Evolutionary conservation across 257 asterid genomes (phyloP).

Genomic region (Solanum piurae): DNA sequence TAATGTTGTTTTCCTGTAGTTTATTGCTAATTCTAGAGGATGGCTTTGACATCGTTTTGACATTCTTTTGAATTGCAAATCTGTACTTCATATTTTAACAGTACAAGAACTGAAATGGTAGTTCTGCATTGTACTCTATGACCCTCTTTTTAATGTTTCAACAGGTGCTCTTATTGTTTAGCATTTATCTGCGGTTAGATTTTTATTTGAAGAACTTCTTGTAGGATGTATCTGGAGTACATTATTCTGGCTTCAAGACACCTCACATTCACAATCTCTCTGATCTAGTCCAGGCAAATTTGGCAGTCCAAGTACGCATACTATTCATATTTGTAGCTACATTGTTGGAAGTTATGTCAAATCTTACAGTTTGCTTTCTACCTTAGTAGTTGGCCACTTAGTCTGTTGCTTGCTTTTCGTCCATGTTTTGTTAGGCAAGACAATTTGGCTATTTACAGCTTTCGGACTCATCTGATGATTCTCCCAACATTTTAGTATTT

Average conservation of each 20-base stretch:
- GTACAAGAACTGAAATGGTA: neutral
- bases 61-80: neutral
- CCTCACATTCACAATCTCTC: conserved; percentile 81
- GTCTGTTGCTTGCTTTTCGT: conserved; percentile 2
- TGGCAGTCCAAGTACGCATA: conserved; percentile 61
- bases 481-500: conserved; percentile 80
- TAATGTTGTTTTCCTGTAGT: neutral
- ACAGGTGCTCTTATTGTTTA: neutral
- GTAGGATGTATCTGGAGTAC: conserved; percentile 79
- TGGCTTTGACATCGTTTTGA: neutral
- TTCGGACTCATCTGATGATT: conserved; percentile 67
- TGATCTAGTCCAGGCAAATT: conserved; percentile 79
- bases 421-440: conserved; percentile 45
- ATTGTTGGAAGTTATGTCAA: neutral
- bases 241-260: conserved; percentile 75
- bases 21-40: neutral
- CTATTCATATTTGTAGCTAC: neutral
- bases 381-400: neutral
- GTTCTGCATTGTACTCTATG: neutral
- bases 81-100: neutral
- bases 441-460: conserved; percentile 61
- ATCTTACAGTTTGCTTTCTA: neutral
- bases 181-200: neutral
- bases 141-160: neutral
- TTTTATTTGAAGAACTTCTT: conserved; percentile 8